Evolutionary conservation across 2,329 filamentous ascomycete genomes (phyloP).

Genomic region (Trichoderma koningiopsis): DNA sequence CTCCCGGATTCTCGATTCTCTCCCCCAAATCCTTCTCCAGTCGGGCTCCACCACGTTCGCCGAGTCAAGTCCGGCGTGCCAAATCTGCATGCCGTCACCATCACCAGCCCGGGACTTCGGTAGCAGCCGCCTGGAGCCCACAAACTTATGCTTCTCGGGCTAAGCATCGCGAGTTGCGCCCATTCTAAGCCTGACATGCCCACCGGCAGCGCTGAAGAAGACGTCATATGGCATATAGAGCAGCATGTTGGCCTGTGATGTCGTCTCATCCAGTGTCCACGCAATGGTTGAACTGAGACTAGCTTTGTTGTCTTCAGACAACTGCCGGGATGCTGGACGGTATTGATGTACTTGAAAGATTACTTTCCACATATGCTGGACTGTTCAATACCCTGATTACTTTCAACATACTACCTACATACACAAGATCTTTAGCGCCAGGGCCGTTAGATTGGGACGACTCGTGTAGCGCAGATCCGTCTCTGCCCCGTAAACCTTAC

Average conservation of each 20-base stretch:
- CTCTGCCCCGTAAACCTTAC: background rate
- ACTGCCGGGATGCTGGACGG: background rate
- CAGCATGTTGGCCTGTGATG: background rate
- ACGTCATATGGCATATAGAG: background rate
- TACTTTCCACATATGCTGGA: background rate
- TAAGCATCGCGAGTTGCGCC: background rate
- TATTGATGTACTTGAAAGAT: background rate
- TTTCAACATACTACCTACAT: background rate
- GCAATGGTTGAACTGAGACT: background rate
- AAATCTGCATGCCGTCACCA: background rate
- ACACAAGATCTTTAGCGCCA: background rate
- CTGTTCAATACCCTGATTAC: background rate
- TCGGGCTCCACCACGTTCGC: background rate
- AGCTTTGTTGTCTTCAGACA: background rate
- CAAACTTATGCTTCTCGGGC: background rate
- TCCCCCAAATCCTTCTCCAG: background rate
- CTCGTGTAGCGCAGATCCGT: slow-evolving; percentile 1
- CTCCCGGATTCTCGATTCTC: background rate
- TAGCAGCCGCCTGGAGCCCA: background rate
- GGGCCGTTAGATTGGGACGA: background rate
- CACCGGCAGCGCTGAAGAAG: background rate
- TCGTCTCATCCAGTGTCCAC: background rate
- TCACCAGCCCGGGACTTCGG: background rate
- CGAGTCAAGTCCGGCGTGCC: slow-evolving; percentile 17
- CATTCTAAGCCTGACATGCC: background rate